phyloP scores from a whole-genome alignment of 1,284 basidiomycete species.

The Schizophyllum amplum region DNA sequence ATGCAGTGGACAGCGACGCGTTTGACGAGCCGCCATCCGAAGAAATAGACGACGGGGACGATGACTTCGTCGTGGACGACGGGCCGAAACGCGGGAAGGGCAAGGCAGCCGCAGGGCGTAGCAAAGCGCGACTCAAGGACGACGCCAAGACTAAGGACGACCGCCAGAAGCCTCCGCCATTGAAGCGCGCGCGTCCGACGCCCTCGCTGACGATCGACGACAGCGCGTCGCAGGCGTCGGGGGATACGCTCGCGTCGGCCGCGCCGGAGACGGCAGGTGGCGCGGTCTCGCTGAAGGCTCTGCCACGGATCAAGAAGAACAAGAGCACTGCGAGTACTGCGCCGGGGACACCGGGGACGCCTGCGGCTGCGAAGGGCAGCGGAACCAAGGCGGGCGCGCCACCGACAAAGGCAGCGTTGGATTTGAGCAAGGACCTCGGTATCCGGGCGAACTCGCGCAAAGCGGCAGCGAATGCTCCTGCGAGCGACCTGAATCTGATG shows the following conservation, averaged over 20 bases:
- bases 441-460: constrained; percentile 19
- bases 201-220: constrained; percentile 19
- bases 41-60: constrained; percentile 20
- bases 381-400: constrained; percentile 6
- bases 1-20: constrained; percentile 12
- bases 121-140: not conserved
- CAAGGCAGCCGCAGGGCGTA: constrained; percentile 7
- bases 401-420: constrained; percentile 10
- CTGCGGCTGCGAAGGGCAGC: constrained; percentile 16
- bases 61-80: constrained; percentile 26
- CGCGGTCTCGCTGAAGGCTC: constrained; percentile 43
- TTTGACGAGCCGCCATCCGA: constrained; percentile 9
- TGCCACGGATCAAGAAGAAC: constrained; percentile 69
- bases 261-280: not conserved
- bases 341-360: constrained; percentile 19
- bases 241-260: constrained; percentile 15
- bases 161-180: constrained; percentile 8
- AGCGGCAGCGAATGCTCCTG: constrained; percentile 24
- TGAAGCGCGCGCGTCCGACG: constrained; percentile 22
- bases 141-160: constrained; percentile 14
- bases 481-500: constrained; percentile 56
- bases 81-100: constrained; percentile 15
- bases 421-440: constrained; percentile 10
- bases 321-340: constrained; percentile 32
- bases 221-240: constrained; percentile 22